phyloP scores from a whole-genome alignment of 805 yeast genomes.

The Clavispora santaluciae region DNA sequence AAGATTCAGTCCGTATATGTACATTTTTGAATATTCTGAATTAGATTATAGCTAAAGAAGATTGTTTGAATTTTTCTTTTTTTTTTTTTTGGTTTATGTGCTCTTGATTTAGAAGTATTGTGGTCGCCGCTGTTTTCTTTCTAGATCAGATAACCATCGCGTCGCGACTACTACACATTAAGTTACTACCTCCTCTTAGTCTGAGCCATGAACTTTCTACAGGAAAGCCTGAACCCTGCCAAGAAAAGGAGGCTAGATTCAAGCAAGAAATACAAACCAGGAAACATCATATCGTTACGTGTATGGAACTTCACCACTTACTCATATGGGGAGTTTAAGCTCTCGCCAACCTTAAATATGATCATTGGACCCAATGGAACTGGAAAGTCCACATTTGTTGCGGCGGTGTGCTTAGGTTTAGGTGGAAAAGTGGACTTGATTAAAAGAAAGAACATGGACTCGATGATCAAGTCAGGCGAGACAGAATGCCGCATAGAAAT shows the following conservation, averaged over 20 bases:
- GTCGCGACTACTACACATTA: background rate
- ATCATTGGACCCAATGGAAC: slow-evolving; percentile 96
- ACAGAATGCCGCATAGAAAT: slow-evolving; percentile 44
- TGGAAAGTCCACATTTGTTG: slow-evolving; percentile 89
- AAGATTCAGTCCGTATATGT: no score
- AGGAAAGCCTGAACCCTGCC: background rate
- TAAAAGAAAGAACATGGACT: slow-evolving; percentile 62
- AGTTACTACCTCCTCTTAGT: background rate
- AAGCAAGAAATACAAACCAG: slow-evolving; percentile 27
- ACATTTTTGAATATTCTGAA: no score
- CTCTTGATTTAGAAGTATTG: no score
- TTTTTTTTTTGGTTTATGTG: no score
- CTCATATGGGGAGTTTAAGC: slow-evolving; percentile 59
- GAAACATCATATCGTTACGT: slow-evolving; percentile 47
- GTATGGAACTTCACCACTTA: slow-evolving; percentile 67
- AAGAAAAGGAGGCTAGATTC: slow-evolving; percentile 1
- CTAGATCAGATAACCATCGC: background rate
- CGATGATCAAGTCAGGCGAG: slow-evolving; percentile 70
- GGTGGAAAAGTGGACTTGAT: slow-evolving; percentile 73
- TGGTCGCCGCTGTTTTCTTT: background rate
- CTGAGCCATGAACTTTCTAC: background rate
- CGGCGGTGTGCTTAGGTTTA: slow-evolving; percentile 86
- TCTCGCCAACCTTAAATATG: slow-evolving; percentile 83
- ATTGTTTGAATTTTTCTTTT: no score
- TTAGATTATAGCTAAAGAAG: no score